Base-by-base conservation (phyloP, 768 basidiomycete genomes). In the Porpolomopsis calyptriformis region DNA sequence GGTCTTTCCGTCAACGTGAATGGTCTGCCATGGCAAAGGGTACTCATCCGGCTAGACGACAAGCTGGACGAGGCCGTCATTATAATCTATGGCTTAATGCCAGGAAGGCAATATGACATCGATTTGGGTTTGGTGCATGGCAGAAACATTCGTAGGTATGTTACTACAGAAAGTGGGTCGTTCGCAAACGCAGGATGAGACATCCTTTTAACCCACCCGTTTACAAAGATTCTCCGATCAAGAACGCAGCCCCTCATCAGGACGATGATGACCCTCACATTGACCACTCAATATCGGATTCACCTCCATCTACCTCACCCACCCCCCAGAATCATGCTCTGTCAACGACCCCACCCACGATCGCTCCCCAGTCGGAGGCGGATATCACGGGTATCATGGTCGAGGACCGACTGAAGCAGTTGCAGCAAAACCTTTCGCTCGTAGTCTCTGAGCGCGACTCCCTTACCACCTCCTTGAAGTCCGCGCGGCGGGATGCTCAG, bases 31-130 rank as follows among this genome's bases (percentile, higher is more conserved):
- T 91, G 88, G 88, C 77, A 82, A 56, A 71, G 80, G 42, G 83
- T 87, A 19, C 75, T 88, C 56, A 77, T 87, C 47, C 78, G 82
- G 44, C 77, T 88, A 50, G 81, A 86, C 57, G 87, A 91, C 36
- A 75, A 78, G 44, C 72, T 74, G 0, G 90, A 93, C 53, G 85
- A 94, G 57, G 92, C 89, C 0, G 78, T 93, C 46, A 88, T 96
- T 43, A 86, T 94, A 48, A 77, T 97, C 22, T 92, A 90, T 49
- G 89, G 88, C 1, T 70, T 97, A 38, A 76, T 85, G 68, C 91
- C 90, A 3, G 86, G 86, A 1, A 74, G 86, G 46, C 85, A 88
- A 58, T 96, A 96, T 55, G 90, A 96, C 56, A 80, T 96, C 43
- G 86, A 91, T 56, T 67, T 96, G 9, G 81, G 74, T 1, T 72